These are phyloP conservation scores for Kodamaea fukazawae DNA, from an alignment of 805 yeast genomes.

Conservation along the genomic window DNA sequence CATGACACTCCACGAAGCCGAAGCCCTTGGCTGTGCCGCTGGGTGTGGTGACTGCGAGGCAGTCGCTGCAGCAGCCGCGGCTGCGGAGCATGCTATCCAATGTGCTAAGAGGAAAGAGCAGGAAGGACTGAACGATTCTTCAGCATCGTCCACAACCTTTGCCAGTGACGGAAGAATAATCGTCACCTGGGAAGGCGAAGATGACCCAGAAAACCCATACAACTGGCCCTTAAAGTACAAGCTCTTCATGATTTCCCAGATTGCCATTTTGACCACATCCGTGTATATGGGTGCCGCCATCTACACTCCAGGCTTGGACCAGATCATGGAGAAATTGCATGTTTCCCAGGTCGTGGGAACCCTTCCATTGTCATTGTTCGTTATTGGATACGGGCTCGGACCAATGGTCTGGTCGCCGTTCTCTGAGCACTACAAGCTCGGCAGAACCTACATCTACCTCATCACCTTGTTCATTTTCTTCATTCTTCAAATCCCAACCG, in stretches of 20 bases:
- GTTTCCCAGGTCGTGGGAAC: conserved; percentile 45
- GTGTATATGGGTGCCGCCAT: conserved; percentile 58
- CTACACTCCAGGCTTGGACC: conserved; percentile 49
- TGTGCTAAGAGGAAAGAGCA: too few species aligned
- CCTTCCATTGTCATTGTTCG: conserved; percentile 53
- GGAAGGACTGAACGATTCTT: too few species aligned
- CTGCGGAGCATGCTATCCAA: too few species aligned
- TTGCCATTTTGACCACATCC: conserved; percentile 46
- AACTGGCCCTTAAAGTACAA: conserved; percentile 52
- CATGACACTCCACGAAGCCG: conserved; percentile 17
- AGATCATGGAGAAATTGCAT: conserved; percentile 44
- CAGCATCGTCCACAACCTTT: conserved; percentile 1
- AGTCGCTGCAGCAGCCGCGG: too few species aligned
- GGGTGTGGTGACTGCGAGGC: too few species aligned
- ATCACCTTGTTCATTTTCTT: conserved; percentile 45
- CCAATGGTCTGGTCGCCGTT: conserved; percentile 59
- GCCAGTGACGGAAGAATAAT: conserved; percentile 8
- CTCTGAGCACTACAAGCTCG: conserved; percentile 52
- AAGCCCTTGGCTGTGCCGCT: too few species aligned
- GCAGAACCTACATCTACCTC: conserved; percentile 51
- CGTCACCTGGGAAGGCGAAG: conserved; percentile 37
- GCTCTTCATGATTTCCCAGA: conserved; percentile 33
- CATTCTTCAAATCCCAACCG: conserved; percentile 56
- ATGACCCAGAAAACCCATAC: conserved; percentile 55
- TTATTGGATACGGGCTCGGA: conserved; percentile 60